Base-by-base conservation (phyloP, 1,284 basidiomycete species). In the Microbotryomycetes sp. region DNA sequence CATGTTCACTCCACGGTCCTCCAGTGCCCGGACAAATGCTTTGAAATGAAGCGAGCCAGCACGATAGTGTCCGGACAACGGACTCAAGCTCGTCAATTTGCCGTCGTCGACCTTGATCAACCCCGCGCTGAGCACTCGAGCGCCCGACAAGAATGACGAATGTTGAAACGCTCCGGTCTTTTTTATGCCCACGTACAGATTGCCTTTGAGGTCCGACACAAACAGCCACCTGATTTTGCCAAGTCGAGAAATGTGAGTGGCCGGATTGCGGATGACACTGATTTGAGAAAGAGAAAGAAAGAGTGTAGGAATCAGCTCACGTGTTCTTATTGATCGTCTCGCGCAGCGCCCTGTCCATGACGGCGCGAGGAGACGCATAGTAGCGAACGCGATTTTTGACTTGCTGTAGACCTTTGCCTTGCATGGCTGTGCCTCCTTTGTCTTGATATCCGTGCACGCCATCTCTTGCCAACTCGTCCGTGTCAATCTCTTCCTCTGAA, bases 141-240 rank as follows among this genome's bases (percentile, higher is more conserved):
- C 82, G 2, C 83, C 83, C 23, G 79, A 77, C 3, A 82, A 74
- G 70, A 85, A 84, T 0, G 84, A 85, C 0, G 84, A 85, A 72
- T 88, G 86, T 68, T 87, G 86, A 67, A 88, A 87, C 2, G 75
- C 75, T 2, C 85, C 85, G 13, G 70, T 62, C 59, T 75, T 70
- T 78, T 88, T 88, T 68, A 88, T 85, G 0, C 85, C 85, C 56
- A 88, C 78, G 72, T 84, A 88, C 9, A 88, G 76, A 68, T 87
- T 86, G 70, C 82, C 61, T 48, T 54, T 57, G 15, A 67, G 49
- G 23, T 64, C 62, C 4, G 58, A 56, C 0, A 67, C 66, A 31
- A 57, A 67, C 2, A 67, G 48, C 66, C 66, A 67, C 29, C 65
- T 67, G 15, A 2, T 5, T 4, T 7, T 13, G 3, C 62, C 64